Conservation (phyloP, 768 basidiomycete species). For the Clavaria fumosa region DNA sequence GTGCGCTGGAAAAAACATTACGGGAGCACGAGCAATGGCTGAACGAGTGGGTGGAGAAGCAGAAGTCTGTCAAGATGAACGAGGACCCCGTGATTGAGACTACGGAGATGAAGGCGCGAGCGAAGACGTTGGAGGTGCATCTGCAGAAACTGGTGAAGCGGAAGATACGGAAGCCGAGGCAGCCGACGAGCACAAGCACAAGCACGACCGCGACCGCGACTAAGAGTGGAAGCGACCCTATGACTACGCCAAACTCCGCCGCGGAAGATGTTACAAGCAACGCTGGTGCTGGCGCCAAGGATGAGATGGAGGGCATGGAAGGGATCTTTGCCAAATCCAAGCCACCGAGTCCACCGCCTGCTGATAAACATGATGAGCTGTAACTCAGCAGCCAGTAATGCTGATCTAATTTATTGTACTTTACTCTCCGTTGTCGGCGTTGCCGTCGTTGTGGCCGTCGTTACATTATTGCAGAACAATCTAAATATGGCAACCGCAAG, state of each 20-base stretch:
- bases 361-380: too few relatives aligned
- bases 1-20: conserved; percentile 57
- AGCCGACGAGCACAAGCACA: conserved; percentile 26
- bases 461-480: too few relatives aligned
- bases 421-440: too few relatives aligned
- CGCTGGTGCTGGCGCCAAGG: too few relatives aligned
- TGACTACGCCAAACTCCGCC: neutral
- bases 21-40: conserved; percentile 79
- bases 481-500: too few relatives aligned
- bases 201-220: conserved; percentile 13
- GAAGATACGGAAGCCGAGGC: conserved; percentile 51
- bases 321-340: too few relatives aligned
- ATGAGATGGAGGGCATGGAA: too few relatives aligned
- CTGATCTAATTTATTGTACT: too few relatives aligned
- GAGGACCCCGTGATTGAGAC: conserved; percentile 81
- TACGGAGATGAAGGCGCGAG: conserved; percentile 71
- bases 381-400: too few relatives aligned
- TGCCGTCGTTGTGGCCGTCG: too few relatives aligned
- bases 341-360: too few relatives aligned
- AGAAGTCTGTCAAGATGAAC: conserved; percentile 55
- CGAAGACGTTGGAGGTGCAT: conserved; percentile 65
- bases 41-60: conserved; percentile 64
- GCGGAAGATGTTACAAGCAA: neutral
- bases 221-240: conserved; percentile 11
- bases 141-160: conserved; percentile 53